Percentiles rank a stretch among this genome's conserved stretches.
These are phyloP conservation scores for Solanum etuberosum DNA, from an alignment of 257 asterid genomes.

Conservation along the genomic window DNA sequence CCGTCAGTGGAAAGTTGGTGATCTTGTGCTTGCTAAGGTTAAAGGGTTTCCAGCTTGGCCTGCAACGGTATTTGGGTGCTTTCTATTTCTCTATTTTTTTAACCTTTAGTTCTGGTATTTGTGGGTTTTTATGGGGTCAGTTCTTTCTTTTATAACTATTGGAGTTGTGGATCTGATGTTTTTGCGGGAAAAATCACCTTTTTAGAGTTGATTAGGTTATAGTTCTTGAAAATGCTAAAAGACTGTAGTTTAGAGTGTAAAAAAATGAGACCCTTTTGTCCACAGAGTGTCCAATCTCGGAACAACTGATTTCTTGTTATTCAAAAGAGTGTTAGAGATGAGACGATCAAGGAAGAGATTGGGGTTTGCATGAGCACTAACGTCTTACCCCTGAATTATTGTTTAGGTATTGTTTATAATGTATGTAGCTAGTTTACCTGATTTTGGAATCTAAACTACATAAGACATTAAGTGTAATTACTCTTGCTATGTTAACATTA, in stretches of 20 bases:
- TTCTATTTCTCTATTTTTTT: not conserved
- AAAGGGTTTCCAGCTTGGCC: conserved; percentile 97
- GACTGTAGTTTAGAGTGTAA: not conserved
- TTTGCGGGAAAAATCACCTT: not conserved
- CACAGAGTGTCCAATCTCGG: not conserved
- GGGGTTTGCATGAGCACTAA: not conserved
- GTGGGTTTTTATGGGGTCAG: not conserved
- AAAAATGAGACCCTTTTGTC: not conserved
- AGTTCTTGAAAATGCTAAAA: not conserved
- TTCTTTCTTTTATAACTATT: not conserved
- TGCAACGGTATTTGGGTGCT: conserved; percentile 44
- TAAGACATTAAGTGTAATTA: not conserved
- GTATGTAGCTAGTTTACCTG: not conserved
- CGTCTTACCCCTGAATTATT: not conserved
- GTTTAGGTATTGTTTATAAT: not conserved
- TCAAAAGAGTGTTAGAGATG: not conserved
- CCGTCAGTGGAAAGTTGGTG: conserved; percentile 76
- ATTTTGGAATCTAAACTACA: not conserved
- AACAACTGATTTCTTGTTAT: not conserved
- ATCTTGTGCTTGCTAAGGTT: conserved; percentile 93
- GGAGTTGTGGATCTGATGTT: not conserved
- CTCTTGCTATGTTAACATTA: not conserved
- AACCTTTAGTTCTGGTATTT: not conserved
- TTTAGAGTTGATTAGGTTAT: not conserved
- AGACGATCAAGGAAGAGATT: not conserved